A percentile compares a stretch with the other conserved stretches of the same genome.
Conservation (phyloP, 768 basidiomycete species). For the Psilocybe subaeruginosa region DNA sequence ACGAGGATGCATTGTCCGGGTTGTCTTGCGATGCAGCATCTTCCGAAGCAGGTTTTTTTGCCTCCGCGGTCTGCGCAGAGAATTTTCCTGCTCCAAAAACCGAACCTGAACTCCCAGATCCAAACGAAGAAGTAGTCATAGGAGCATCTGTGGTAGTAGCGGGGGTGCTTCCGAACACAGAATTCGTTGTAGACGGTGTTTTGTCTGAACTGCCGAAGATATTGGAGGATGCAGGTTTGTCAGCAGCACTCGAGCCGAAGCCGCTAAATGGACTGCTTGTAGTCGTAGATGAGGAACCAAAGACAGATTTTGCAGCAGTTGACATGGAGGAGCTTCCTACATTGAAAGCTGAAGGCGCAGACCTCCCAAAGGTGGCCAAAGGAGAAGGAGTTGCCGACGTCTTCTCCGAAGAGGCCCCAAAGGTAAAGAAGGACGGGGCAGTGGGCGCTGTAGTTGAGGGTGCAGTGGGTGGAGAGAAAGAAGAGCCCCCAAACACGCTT, state of each 20-base stretch:
- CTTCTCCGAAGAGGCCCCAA: conserved; percentile 6
- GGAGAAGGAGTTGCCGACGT: conserved; percentile 12
- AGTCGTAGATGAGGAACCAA: conserved; percentile 4
- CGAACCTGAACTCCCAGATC: conserved; percentile 16
- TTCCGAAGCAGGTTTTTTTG: conserved; percentile 13
- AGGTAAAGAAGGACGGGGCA: conserved; percentile 7
- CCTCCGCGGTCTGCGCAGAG: conserved; percentile 3
- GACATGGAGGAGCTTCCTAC: conserved; percentile 6
- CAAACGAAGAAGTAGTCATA: conserved; percentile 13
- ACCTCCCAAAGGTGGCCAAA: conserved; percentile 12
- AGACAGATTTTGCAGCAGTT: conserved; percentile 1
- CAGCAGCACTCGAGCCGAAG: conserved; percentile 6
- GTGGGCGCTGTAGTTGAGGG: conserved; percentile 4
- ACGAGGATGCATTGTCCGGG: conserved; percentile 17
- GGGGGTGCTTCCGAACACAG: background rate
- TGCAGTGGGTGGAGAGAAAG: conserved; percentile 3
- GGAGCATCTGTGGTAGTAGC: conserved; percentile 1
- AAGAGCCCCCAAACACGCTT: conserved; percentile 14
- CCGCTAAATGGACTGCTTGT: background rate
- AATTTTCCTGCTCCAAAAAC: background rate
- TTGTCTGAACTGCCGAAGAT: conserved; percentile 10
- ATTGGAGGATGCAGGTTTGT: conserved; percentile 9
- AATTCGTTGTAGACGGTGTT: conserved; percentile 6
- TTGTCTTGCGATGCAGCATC: conserved; percentile 16
- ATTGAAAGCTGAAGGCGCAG: conserved; percentile 12